Evolutionary conservation across 495 filamentous ascomycete species (phyloP), one percentile per base, ranked within the genome.

Genomic region (Haplographium delicatum): DNA sequence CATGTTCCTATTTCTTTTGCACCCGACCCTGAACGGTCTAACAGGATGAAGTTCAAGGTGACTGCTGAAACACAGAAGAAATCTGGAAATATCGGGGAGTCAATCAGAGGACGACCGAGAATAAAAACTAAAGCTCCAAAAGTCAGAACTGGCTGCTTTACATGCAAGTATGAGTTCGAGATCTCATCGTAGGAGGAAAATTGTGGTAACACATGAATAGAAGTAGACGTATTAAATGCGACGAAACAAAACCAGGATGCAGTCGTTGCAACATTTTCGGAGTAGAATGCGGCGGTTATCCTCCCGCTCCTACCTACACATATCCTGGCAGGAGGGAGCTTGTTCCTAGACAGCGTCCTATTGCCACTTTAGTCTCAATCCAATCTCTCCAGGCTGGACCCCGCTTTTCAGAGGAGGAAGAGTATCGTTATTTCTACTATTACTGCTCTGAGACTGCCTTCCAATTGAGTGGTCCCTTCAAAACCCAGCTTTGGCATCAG

Each of bases 151-250:
- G 42, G 42, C 5, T 44, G 42, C n/a, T 15, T 44, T 8, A 44
- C 42, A 4, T 44, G 42, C 26, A 25, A 26, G 42, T 44, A 7
- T 30, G 25, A 19, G 7, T 5, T 16, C 55, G 56, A 24, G 23
- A n/a, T n/a, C n/a, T n/a, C n/a, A n/a, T n/a, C n/a, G n/a, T n/a
- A n/a, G n/a, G n/a, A n/a, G n/a, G n/a, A n/a, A n/a, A n/a, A n/a
- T n/a, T n/a, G n/a, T n/a, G n/a, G n/a, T n/a, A n/a, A n/a, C n/a
- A n/a, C n/a, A n/a, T n/a, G n/a, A n/a, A n/a, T n/a, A n/a, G n/a
- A n/a, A n/a, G 25, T 19, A 47, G 74, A n/a, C 62, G 66, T 43
- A 68, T 82, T 46, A 80, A 82, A 60, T 82, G 78, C 44, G 77
- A 79, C 47, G 78, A 82, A 60, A 59, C 53, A 6, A 69, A 71